Evolutionary conservation across 2,329 filamentous ascomycete species (phyloP), one percentile per base, ranked within the genome.

Genomic region (Exophiala alcalophila): DNA sequence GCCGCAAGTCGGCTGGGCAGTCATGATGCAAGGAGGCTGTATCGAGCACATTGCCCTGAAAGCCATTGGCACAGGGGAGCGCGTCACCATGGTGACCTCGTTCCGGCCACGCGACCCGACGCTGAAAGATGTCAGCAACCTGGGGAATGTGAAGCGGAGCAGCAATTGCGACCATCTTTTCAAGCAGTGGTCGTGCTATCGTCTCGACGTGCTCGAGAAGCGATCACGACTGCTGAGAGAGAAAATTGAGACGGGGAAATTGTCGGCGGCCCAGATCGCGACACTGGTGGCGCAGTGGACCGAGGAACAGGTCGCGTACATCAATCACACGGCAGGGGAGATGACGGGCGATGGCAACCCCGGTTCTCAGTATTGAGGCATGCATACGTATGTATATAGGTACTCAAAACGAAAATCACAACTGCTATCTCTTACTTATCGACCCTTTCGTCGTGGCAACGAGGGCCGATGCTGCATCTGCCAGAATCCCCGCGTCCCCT

Each of bases 21-120:
- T 59, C 3, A 51, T 60, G 32, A 52, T 60, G 19, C 59, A 61
- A 50, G 59, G 59, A n/a, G 48, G 57, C 14, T 49, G 56, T 33
- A 52, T 61, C 21, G 44, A 57, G 23, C 59, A 61, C 24, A 42
- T 54, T 9, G 59, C 58, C 16, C 47, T 56, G 12, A 52, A 50
- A n/a, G 55, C 57, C 4, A 50, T 48, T 8, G 56, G 57, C 3
- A 49, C 49, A 2, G 40, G 45, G 5, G 59, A 61, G 35, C 53
- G 59, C 4, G 57, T 61, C 26, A 54, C 53, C 4, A 57, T 53
- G 12, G 54, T 61, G 8, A 60, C 58, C 25, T 58, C 57, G 5
- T 60, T 57, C 24, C 52, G 59, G 2, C 49, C 59, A 4, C 48
- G 33, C 16, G 41, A 45, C 19, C 44, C 44, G 5, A 39, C 9